phyloP scores from a whole-genome alignment of 192 early-diverging fungal species.

The Blastocladiella britannica region DNA sequence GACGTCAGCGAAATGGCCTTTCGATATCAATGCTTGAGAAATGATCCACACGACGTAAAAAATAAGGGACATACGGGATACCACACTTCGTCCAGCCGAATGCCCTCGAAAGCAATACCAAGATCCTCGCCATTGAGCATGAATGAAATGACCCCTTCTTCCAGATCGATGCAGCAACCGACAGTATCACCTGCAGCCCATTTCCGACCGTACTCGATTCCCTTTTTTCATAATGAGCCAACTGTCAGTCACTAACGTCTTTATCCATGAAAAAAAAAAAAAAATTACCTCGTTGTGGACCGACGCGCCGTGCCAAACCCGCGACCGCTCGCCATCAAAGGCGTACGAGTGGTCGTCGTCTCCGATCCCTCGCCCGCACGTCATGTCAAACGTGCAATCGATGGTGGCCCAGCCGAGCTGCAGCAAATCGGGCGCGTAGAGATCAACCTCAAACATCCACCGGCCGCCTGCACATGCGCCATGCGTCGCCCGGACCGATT shows the following conservation, averaged over 20 bases:
- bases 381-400: neutral
- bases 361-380: neutral
- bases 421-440: neutral
- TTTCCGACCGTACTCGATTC: neutral
- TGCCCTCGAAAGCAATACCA: neutral
- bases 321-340: neutral
- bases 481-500: neutral
- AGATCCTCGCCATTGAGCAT: neutral
- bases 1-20: neutral
- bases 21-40: neutral
- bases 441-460: neutral
- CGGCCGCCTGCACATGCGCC: neutral
- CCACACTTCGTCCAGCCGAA: neutral
- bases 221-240: neutral
- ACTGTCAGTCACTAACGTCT: neutral
- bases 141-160: neutral
- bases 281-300: neutral
- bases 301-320: neutral
- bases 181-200: neutral
- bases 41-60: neutral
- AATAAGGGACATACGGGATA: neutral
- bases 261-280: neutral
- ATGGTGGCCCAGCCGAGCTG: neutral
- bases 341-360: neutral
- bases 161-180: neutral